Evolutionary conservation across 2,329 filamentous ascomycete species (phyloP).

Genomic region (Coniochaeta sp.): DNA sequence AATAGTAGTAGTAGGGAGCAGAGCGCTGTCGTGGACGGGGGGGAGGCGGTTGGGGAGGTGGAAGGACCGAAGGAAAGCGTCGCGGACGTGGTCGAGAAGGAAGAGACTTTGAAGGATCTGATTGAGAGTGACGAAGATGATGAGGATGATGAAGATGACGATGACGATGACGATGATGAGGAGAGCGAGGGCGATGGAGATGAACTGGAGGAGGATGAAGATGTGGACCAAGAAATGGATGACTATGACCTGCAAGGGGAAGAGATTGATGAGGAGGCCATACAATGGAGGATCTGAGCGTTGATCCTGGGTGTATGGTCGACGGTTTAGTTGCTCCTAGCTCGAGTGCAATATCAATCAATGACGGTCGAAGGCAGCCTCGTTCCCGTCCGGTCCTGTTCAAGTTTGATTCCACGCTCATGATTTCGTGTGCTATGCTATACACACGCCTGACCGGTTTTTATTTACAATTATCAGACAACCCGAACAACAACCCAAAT

Average conservation of each 20-base stretch:
- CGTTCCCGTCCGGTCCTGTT: not conserved
- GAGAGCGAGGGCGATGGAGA: slow-evolving; percentile 14
- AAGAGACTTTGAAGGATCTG: slow-evolving; percentile 10
- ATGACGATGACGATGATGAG: slow-evolving; percentile 11
- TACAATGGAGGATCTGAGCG: not conserved
- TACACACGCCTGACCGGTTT: not conserved
- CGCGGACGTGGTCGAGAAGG: slow-evolving; percentile 11
- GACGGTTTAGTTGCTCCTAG: no score
- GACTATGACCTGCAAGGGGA: slow-evolving; percentile 12
- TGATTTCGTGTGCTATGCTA: not conserved
- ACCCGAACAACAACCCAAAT: not conserved
- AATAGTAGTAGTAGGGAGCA: no score
- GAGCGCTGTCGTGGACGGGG: not conserved
- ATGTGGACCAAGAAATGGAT: slow-evolving; percentile 7
- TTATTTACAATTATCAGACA: slow-evolving; percentile 5
- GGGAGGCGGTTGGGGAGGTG: not conserved
- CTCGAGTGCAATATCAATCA: no score
- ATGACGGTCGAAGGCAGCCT: no score
- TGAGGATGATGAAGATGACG: slow-evolving; percentile 5
- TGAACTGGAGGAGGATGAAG: slow-evolving; percentile 11
- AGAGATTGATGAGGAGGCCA: slow-evolving; percentile 9
- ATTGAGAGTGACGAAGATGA: slow-evolving; percentile 17
- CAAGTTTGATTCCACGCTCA: not conserved
- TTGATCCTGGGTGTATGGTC: not conserved
- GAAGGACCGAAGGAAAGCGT: slow-evolving; percentile 7